Evolutionary conservation across 2,329 filamentous ascomycete genomes (phyloP).

Genomic region (Apiospora arundinis): DNA sequence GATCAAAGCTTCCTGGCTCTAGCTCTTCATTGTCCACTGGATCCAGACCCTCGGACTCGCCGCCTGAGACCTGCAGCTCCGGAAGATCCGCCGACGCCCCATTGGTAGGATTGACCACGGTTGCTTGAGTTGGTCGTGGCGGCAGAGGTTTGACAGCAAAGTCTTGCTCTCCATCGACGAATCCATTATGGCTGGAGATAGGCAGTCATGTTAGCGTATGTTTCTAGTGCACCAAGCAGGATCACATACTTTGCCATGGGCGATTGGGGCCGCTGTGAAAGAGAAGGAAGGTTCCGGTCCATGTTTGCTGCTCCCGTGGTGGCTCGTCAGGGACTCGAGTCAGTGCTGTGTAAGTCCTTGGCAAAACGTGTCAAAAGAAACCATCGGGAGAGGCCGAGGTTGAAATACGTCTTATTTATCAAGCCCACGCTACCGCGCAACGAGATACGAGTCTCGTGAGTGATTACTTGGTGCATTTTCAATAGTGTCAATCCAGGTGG

Average conservation of each 20-base stretch:
- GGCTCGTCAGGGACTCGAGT: background rate
- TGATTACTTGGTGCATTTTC: background rate
- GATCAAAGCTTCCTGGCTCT: constrained; percentile 44
- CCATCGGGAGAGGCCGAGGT: background rate
- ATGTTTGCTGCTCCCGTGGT: background rate
- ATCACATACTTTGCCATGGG: background rate
- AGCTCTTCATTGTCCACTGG: constrained; percentile 43
- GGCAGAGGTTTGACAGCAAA: constrained; percentile 7
- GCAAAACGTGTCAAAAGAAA: background rate
- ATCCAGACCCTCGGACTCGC: constrained; percentile 40
- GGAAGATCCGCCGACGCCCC: constrained; percentile 23
- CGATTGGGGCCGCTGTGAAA: background rate
- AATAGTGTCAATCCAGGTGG: background rate
- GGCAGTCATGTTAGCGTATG: background rate
- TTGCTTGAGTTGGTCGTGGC: background rate
- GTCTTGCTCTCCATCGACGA: background rate
- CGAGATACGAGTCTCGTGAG: background rate
- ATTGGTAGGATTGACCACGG: background rate
- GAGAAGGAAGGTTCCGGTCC: background rate
- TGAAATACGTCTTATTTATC: background rate
- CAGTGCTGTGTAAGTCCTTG: background rate
- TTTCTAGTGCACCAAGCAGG: too few species aligned
- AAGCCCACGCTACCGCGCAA: background rate
- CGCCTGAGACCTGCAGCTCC: constrained; percentile 34
- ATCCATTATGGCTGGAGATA: background rate